Evolutionary conservation across 2,329 filamentous ascomycete genomes (phyloP).

Genomic region (Arthrinium phaeospermum): DNA sequence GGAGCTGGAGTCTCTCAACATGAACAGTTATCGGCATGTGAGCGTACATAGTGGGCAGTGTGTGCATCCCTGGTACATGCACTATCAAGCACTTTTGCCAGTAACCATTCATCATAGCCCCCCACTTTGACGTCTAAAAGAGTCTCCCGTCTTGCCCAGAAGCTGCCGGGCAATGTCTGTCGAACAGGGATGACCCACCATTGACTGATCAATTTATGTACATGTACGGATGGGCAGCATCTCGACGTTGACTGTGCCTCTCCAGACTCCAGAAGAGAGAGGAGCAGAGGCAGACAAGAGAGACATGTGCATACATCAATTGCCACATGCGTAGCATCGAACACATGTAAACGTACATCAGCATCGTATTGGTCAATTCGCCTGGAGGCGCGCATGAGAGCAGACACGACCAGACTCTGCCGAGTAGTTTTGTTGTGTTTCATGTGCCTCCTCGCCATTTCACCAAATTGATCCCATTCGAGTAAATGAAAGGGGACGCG

Average conservation of each 20-base stretch:
- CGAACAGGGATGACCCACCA: constrained; percentile 10
- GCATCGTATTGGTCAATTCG: not conserved
- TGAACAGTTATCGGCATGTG: constrained; percentile 5
- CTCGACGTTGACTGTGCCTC: constrained; percentile 2
- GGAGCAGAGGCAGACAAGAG: not conserved
- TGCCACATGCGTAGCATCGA: too few species aligned
- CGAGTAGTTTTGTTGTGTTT: not conserved
- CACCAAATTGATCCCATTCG: not conserved
- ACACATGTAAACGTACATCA: not conserved
- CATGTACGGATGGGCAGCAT: not conserved
- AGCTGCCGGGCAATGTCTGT: not conserved
- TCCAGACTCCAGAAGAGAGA: not conserved
- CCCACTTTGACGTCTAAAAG: not conserved
- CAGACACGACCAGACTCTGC: not conserved
- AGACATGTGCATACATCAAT: not conserved
- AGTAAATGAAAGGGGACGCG: not conserved
- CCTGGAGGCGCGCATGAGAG: not conserved
- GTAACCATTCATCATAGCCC: not conserved
- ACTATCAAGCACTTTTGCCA: not conserved
- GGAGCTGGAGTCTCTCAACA: not conserved
- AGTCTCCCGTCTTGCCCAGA: not conserved
- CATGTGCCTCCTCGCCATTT: constrained; percentile 1
- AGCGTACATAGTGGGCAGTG: not conserved
- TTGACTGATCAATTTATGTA: not conserved
- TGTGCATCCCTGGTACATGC: not conserved